A percentile compares a stretch with the other conserved stretches of the same genome.
These are phyloP conservation scores for Rhizomucor pusillus DNA, from an alignment of 371 early-diverging fungal genomes.

Conservation along the genomic window DNA sequence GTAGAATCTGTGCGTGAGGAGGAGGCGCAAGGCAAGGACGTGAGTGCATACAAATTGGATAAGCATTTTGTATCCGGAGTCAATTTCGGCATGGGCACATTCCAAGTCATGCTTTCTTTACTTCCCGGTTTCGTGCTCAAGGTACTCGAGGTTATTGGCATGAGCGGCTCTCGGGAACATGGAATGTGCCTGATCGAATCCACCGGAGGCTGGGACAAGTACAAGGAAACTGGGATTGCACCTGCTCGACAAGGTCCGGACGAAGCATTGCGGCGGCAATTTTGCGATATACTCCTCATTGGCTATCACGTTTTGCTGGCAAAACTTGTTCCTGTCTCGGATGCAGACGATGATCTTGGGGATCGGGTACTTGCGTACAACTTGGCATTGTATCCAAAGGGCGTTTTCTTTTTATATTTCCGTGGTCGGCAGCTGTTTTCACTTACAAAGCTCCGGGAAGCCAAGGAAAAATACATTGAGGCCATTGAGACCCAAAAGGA, in stretches of 20 bases:
- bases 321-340: slow-evolving; percentile 46
- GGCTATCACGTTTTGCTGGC: slow-evolving; percentile 64
- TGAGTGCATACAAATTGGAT: slow-evolving; percentile 35
- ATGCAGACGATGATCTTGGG: slow-evolving; percentile 41
- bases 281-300: slow-evolving; percentile 53
- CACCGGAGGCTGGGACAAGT: slow-evolving; percentile 46
- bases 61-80: slow-evolving; percentile 68
- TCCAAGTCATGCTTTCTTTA: slow-evolving; percentile 65
- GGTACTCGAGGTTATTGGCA: slow-evolving; percentile 71
- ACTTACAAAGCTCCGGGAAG: slow-evolving; percentile 42
- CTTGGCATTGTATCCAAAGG: slow-evolving; percentile 43
- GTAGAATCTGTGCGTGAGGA: slow-evolving; percentile 38
- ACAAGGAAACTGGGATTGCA: slow-evolving; percentile 9
- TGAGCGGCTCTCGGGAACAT: slow-evolving; percentile 57
- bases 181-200: slow-evolving; percentile 57
- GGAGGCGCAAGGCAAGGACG: slow-evolving; percentile 23
- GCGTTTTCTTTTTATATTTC: slow-evolving; percentile 61
- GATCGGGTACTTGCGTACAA: slow-evolving; percentile 28
- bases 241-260: slow-evolving; percentile 21
- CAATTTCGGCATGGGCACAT: slow-evolving; percentile 61
- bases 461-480: slow-evolving; percentile 37
- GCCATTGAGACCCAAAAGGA: slow-evolving; percentile 44
- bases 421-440: slow-evolving; percentile 48
- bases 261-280: slow-evolving; percentile 52
- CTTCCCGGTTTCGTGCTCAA: slow-evolving; percentile 59